Evolutionary conservation across 2,329 filamentous ascomycete genomes (phyloP).

Genomic region (Calonectria fujianensis): DNA sequence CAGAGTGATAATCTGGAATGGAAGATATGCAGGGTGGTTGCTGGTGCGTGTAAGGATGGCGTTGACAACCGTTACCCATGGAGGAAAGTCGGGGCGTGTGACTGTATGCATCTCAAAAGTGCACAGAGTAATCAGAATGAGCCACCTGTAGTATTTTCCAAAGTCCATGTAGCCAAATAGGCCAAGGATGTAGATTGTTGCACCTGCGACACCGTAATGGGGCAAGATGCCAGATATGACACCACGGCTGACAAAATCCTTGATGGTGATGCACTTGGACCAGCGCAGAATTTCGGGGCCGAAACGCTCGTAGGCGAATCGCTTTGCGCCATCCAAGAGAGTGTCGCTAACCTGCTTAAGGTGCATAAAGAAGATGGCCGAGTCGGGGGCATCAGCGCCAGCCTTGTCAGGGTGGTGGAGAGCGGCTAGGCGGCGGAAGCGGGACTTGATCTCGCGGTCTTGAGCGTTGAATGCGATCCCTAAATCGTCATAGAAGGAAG

Average conservation of each 20-base stretch:
- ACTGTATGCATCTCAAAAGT: slow-evolving; percentile 75
- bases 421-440: slow-evolving; percentile 85
- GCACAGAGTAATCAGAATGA: slow-evolving; percentile 72
- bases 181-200: slow-evolving; percentile 76
- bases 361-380: slow-evolving; percentile 80
- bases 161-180: slow-evolving; percentile 81
- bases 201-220: slow-evolving; percentile 76
- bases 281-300: slow-evolving; percentile 82
- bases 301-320: slow-evolving; percentile 94
- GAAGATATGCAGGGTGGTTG: slow-evolving; percentile 79
- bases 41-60: slow-evolving; percentile 62
- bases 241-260: slow-evolving; percentile 83
- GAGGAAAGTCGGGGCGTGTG: slow-evolving; percentile 72
- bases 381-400: slow-evolving; percentile 58
- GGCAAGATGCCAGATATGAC: slow-evolving; percentile 73
- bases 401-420: slow-evolving; percentile 91
- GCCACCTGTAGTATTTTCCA: slow-evolving; percentile 80
- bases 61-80: slow-evolving; percentile 68
- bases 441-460: slow-evolving; percentile 87
- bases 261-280: slow-evolving; percentile 79
- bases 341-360: slow-evolving; percentile 90
- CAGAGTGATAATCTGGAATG: slow-evolving; percentile 88
- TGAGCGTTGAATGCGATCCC: slow-evolving; percentile 80
- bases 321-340: slow-evolving; percentile 82
- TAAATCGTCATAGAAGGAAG: slow-evolving; percentile 88